These are phyloP conservation scores for Vigna reflexopilosa DNA, from an alignment of 306 rosid genomes.

Conservation along the genomic window DNA sequence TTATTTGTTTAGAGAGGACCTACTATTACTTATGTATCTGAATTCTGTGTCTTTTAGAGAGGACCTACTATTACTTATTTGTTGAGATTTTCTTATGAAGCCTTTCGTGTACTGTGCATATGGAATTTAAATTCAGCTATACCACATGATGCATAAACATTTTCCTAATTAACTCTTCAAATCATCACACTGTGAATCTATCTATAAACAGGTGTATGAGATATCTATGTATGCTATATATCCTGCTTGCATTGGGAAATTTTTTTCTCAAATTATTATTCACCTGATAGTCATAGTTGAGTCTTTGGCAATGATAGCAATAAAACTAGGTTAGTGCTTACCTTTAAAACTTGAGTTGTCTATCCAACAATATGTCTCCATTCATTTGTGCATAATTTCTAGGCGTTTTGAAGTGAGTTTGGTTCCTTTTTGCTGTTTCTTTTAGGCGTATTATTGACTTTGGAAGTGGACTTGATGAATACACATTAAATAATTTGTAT, in stretches of 20 bases:
- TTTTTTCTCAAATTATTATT: conserved; percentile 15
- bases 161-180: conserved; percentile 13
- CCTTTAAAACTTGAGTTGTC: conserved; percentile 37
- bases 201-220: conserved; percentile 19
- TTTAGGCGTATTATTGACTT: conserved; percentile 79
- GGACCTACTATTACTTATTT: not conserved
- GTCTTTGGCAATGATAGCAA: conserved; percentile 38
- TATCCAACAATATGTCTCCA: conserved; percentile 14
- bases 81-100: conserved; percentile 35
- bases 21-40: not conserved
- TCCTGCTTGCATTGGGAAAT: conserved; percentile 20
- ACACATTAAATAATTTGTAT: conserved; percentile 84
- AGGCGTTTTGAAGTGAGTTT: conserved; percentile 29
- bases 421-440: conserved; percentile 35
- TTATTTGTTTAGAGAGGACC: too few species aligned
- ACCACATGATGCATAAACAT: conserved; percentile 5
- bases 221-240: conserved; percentile 18
- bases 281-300: conserved; percentile 34
- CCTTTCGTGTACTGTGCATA: not conserved
- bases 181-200: not conserved
- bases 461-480: conserved; percentile 92
- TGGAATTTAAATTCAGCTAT: conserved; percentile 13
- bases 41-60: not conserved
- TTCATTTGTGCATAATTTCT: not conserved
- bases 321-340: conserved; percentile 30